Conservation (phyloP, 139 green algal genomes). For the Zygnema cylindricum region DNA sequence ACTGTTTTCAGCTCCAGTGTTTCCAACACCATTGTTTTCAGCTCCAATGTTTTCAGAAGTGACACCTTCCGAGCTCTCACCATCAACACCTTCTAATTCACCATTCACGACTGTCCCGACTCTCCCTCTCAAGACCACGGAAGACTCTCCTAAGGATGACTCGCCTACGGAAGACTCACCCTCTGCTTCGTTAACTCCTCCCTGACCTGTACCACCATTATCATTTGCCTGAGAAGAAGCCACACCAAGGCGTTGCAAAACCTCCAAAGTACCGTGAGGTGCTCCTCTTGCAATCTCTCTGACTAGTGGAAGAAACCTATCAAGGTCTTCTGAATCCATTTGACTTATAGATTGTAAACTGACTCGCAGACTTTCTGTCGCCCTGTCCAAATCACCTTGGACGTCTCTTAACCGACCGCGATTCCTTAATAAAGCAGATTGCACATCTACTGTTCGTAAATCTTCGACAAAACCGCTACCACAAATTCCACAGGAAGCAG, state of each 20-base stretch:
- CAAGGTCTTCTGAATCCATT: neutral
- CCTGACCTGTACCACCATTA: neutral
- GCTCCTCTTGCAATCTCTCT: too few species aligned
- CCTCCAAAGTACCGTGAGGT: neutral
- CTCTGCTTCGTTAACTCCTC: too few species aligned
- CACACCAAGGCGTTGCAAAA: neutral
- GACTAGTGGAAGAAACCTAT: neutral
- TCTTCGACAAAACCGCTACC: slow-evolving; percentile 21
- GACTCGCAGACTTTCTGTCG: neutral
- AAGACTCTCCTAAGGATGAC: too few species aligned
- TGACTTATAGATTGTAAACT: neutral
- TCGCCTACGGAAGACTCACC: too few species aligned
- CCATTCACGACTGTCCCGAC: too few species aligned
- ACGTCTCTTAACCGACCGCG: neutral
- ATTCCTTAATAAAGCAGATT: neutral
- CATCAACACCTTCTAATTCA: too few species aligned
- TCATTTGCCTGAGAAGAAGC: neutral
- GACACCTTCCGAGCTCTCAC: too few species aligned
- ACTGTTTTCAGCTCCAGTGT: neutral
- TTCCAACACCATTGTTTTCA: too few species aligned
- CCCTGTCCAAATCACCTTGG: neutral
- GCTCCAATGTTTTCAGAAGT: too few species aligned
- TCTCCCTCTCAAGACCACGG: too few species aligned
- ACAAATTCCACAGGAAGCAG: neutral
- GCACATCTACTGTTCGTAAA: neutral